Conservation (phyloP, 2,329 filamentous ascomycete genomes). For the Pyricularia pennisetigena region DNA sequence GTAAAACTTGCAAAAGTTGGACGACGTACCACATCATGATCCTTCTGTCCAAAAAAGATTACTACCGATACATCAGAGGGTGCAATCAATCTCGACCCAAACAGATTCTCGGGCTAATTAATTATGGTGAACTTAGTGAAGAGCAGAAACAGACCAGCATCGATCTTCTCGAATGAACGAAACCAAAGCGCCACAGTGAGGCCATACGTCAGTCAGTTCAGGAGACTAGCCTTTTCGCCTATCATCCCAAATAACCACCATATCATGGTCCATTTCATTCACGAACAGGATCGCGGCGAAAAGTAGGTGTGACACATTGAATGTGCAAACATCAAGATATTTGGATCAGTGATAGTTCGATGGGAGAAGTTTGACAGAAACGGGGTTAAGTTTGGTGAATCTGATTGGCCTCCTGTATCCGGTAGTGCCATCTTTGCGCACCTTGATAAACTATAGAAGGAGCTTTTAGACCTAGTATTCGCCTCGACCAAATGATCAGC, state of each 20-base stretch:
- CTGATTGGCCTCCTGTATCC: neutral
- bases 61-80: neutral
- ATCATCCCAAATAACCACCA: neutral
- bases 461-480: too few relatives aligned
- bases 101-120: neutral
- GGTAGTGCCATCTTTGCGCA: neutral
- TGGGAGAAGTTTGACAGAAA: neutral
- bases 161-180: neutral
- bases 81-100: neutral
- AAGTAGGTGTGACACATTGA: neutral
- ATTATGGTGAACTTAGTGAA: neutral
- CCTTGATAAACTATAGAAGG: too few relatives aligned
- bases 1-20: too few relatives aligned
- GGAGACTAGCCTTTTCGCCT: neutral
- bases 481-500: neutral
- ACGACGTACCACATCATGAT: neutral
- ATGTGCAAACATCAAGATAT: neutral
- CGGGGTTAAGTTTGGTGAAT: neutral
- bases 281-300: too few relatives aligned
- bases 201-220: neutral
- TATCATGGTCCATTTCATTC: neutral
- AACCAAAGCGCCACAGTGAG: neutral
- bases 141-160: neutral
- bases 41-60: neutral
- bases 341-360: neutral